Conservation (phyloP, 1,139 yeast species). For the Sugiyamaella novakii region DNA sequence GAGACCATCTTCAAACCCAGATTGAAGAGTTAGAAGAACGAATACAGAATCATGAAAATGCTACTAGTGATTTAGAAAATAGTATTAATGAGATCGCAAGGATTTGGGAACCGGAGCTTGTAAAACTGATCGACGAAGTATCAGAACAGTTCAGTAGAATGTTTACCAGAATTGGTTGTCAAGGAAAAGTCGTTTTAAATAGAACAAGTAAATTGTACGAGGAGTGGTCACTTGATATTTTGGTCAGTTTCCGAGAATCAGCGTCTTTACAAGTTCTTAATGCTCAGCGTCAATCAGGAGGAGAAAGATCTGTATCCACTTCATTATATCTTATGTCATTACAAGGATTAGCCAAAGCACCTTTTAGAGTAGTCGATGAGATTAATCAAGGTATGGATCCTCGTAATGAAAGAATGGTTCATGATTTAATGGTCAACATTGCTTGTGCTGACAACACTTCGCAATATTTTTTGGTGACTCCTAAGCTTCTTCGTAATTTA, state of each 20-base stretch:
- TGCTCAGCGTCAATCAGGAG: slow-evolving; percentile 93
- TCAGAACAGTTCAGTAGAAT: slow-evolving; percentile 65
- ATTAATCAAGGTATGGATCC: slow-evolving; percentile 99
- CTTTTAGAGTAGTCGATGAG: slow-evolving; percentile 95
- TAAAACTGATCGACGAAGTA: slow-evolving; percentile 52
- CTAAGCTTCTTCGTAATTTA: slow-evolving; percentile 79
- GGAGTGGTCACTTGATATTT: slow-evolving; percentile 82
- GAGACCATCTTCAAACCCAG: slow-evolving; percentile 13
- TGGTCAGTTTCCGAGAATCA: slow-evolving; percentile 77
- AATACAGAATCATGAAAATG: slow-evolving; percentile 5
- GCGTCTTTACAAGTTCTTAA: slow-evolving; percentile 69
- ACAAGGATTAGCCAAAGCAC: slow-evolving; percentile 88
- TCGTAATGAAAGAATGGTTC: slow-evolving; percentile 84
- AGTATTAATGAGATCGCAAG: slow-evolving; percentile 35
- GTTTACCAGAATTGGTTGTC: slow-evolving; percentile 77
- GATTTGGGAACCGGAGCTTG: slow-evolving; percentile 63
- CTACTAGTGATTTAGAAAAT: slow-evolving; percentile 15
- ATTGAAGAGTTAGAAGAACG: slow-evolving; percentile 23
- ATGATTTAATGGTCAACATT: slow-evolving; percentile 79
- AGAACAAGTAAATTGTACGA: slow-evolving; percentile 50
- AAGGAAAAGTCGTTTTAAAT: slow-evolving; percentile 71
- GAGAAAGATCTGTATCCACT: slow-evolving; percentile 95
- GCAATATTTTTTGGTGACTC: slow-evolving; percentile 91
- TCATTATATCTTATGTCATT: slow-evolving; percentile 86
- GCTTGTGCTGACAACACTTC: slow-evolving; percentile 65